These are phyloP conservation scores for Simmondsia chinensis DNA, from an alignment of 148 eudicot genomes.

Conservation along the genomic window DNA sequence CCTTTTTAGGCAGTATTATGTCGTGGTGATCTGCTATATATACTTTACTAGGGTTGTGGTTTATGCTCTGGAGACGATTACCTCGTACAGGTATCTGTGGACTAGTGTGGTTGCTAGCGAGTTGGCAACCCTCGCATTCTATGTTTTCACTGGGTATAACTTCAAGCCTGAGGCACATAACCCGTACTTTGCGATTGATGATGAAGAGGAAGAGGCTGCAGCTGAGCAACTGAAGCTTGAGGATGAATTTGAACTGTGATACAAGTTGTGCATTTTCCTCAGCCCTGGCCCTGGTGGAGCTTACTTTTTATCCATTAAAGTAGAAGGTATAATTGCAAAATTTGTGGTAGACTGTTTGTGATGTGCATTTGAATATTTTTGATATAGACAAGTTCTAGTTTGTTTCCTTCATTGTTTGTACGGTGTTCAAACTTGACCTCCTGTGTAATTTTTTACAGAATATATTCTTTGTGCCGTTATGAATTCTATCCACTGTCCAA, in stretches of 20 bases:
- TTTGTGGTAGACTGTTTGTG: too few species aligned
- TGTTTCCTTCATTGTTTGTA: too few species aligned
- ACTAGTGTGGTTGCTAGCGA: slow-evolving; percentile 54
- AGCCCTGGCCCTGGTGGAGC: too few species aligned
- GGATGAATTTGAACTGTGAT: slow-evolving; percentile 67
- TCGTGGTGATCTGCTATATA: slow-evolving; percentile 66
- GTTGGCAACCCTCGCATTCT: slow-evolving; percentile 62
- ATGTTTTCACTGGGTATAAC: slow-evolving; percentile 49
- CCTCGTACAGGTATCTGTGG: slow-evolving; percentile 66
- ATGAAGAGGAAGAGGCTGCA: slow-evolving; percentile 81
- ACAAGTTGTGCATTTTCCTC: too few species aligned
- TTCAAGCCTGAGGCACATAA: slow-evolving; percentile 68
- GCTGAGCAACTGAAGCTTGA: slow-evolving; percentile 52
- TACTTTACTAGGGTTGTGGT: slow-evolving; percentile 77
- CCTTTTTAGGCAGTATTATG: slow-evolving; percentile 62
- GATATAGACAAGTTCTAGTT: too few species aligned
- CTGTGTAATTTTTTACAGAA: too few species aligned
- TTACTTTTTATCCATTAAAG: too few species aligned
- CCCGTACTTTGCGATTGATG: slow-evolving; percentile 62
- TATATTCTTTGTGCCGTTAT: too few species aligned
- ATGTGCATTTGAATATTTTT: too few species aligned
- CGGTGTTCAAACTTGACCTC: too few species aligned
- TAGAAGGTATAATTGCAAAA: too few species aligned
- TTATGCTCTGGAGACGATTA: slow-evolving; percentile 61
- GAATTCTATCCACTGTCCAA: too few species aligned